Conservation (phyloP, 495 filamentous ascomycete genomes). For the Lepidopterella palustris region DNA sequence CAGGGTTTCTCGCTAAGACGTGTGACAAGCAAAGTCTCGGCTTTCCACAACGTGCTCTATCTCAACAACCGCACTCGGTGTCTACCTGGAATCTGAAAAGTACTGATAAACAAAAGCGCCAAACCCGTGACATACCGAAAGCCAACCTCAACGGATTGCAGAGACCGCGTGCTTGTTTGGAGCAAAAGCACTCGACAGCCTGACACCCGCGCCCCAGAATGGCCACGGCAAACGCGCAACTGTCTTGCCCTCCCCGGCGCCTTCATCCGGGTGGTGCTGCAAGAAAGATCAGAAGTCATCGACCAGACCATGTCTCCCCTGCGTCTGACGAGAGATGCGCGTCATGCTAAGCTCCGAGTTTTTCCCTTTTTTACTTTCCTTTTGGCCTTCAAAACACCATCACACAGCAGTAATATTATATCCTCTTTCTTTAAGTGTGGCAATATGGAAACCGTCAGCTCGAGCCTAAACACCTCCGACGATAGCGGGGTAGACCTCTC, state of each 20-base stretch:
- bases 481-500: conserved; percentile 34
- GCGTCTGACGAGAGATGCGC: neutral
- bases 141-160: neutral
- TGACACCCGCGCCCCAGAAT: neutral
- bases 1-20: too few relatives aligned
- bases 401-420: neutral
- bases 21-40: neutral
- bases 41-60: neutral
- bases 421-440: neutral
- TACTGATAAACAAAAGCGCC: neutral
- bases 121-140: neutral
- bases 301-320: neutral
- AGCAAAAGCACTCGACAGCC: neutral
- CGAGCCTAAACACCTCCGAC: conserved; percentile 25
- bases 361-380: neutral
- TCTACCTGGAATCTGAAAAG: neutral
- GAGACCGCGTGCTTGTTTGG: neutral
- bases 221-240: neutral
- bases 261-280: too few relatives aligned
- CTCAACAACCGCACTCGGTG: neutral
- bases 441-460: neutral
- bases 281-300: neutral
- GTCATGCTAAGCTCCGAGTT: neutral
- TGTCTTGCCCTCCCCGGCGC: too few relatives aligned
- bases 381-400: neutral